Conservation (phyloP, 2,329 filamentous ascomycete genomes). For the Hortaea werneckii region DNA sequence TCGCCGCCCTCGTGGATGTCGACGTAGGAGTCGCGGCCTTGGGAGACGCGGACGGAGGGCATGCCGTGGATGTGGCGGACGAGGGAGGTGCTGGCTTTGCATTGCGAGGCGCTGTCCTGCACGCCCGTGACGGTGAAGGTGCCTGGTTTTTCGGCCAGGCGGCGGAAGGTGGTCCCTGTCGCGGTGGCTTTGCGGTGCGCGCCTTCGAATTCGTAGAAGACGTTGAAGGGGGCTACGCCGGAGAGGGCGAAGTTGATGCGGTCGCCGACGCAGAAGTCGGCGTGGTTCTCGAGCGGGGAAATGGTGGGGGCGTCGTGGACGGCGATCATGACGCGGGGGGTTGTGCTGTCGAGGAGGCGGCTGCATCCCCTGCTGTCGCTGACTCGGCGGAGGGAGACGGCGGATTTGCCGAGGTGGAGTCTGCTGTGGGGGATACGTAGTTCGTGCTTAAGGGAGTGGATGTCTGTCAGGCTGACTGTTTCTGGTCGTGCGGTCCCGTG, state of each 20-base stretch:
- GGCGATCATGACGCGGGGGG: constrained; percentile 75
- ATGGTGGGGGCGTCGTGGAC: constrained; percentile 91
- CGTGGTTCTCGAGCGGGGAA: constrained; percentile 70
- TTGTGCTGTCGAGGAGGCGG: constrained; percentile 54
- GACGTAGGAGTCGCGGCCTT: constrained; percentile 67
- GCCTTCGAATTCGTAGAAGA: constrained; percentile 82
- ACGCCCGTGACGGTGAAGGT: constrained; percentile 79
- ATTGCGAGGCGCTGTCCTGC: constrained; percentile 79
- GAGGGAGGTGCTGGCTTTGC: constrained; percentile 68
- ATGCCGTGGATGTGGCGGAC: constrained; percentile 81
- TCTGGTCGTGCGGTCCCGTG: constrained; percentile 72
- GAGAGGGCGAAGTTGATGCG: constrained; percentile 85
- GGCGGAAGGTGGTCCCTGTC: constrained; percentile 73
- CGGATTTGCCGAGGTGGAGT: constrained; percentile 79
- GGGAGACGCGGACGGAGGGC: constrained; percentile 81
- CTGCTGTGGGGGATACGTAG: constrained; percentile 77
- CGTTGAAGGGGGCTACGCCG: constrained; percentile 82
- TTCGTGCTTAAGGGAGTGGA: constrained; percentile 62
- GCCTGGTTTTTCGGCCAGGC: constrained; percentile 84
- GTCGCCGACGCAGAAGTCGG: constrained; percentile 92
- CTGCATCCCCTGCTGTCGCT: constrained; percentile 81
- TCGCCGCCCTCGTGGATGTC: constrained; percentile 97
- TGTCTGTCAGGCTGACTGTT: constrained; percentile 69
- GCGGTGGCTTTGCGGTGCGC: constrained; percentile 68
- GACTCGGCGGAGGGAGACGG: constrained; percentile 80